Conservation (phyloP, 257 asterid genomes). For the Forsythia viridissima region DNA sequence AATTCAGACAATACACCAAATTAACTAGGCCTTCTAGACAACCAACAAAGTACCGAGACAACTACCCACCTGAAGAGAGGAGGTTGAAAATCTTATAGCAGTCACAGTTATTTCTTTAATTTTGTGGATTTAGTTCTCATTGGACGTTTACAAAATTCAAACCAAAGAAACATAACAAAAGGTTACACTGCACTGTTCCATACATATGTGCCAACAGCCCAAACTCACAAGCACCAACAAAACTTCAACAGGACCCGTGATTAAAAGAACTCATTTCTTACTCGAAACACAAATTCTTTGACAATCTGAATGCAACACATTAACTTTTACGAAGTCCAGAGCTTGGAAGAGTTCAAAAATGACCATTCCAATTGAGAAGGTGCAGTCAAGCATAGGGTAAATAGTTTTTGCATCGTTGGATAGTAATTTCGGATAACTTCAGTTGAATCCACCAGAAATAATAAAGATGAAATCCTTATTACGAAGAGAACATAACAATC, state of each 20-base stretch:
- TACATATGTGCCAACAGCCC: neutral
- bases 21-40: neutral
- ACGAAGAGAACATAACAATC: constrained; percentile 5
- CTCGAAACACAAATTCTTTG: neutral
- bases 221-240: neutral
- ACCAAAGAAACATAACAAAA: neutral
- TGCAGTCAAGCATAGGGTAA: neutral
- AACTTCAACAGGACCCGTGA: neutral
- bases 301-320: neutral
- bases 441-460: neutral
- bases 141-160: neutral
- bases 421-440: neutral
- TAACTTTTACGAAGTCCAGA: neutral
- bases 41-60: neutral
- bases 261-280: neutral
- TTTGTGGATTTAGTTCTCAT: neutral
- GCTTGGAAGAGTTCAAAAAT: neutral
- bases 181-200: neutral
- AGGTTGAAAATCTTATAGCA: neutral
- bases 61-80: neutral
- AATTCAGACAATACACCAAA: neutral
- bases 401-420: neutral
- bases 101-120: neutral
- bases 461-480: neutral
- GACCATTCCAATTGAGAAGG: neutral